Evolutionary conservation across 345 rosid species (phyloP).

Genomic region (Dipteronia sinensis): DNA sequence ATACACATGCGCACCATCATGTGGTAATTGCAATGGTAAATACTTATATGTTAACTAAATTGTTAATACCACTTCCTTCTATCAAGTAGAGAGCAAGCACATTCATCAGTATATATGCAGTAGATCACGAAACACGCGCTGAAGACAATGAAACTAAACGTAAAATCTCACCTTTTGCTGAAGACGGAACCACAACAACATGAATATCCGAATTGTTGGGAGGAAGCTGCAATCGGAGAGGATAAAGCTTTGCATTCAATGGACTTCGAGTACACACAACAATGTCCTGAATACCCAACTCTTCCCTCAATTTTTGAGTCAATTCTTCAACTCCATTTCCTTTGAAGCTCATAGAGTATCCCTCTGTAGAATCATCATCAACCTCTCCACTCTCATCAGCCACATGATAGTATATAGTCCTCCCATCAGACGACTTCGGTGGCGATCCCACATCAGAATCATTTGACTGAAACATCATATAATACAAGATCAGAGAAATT

Average conservation of each 20-base stretch:
- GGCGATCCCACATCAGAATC: conserved; percentile 67
- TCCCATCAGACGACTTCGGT: conserved; percentile 71
- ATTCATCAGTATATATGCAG: background rate
- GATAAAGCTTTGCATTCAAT: conserved; percentile 78
- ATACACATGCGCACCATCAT: background rate
- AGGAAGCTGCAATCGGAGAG: conserved; percentile 91
- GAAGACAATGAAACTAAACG: background rate
- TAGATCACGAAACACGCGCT: background rate
- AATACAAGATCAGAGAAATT: background rate
- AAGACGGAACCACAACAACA: conserved; percentile 62
- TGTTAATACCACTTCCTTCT: background rate
- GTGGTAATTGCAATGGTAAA: background rate
- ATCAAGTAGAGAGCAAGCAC: background rate
- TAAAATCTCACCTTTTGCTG: conserved; percentile 45
- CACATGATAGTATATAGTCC: conserved; percentile 76
- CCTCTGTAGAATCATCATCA: conserved; percentile 60
- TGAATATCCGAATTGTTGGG: conserved; percentile 82
- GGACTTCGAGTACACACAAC: conserved; percentile 92
- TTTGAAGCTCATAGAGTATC: conserved; percentile 65
- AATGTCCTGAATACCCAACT: conserved; percentile 61
- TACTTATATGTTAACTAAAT: background rate
- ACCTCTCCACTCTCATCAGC: conserved; percentile 77
- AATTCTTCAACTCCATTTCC: conserved; percentile 76
- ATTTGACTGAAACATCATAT: conserved; percentile 46
- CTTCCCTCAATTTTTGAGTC: conserved; percentile 69